Evolutionary conservation across 768 basidiomycete genomes (phyloP), one percentile per base, ranked within the genome.

Genomic region (Pseudohyphozyma bogoriensis): DNA sequence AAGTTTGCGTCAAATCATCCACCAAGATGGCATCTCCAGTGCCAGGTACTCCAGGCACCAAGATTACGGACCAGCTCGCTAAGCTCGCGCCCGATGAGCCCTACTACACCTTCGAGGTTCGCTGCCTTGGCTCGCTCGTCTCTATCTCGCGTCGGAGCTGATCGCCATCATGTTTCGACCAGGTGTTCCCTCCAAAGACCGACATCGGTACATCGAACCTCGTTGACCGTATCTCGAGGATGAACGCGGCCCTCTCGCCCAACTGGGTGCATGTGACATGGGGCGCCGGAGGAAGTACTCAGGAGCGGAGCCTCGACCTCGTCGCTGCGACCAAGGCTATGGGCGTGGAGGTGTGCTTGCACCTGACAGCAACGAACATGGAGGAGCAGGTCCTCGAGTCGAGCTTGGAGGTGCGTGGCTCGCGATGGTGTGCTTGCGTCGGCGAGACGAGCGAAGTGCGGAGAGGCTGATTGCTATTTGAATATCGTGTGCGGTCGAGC

Each of bases 321-420:
- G 92, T 91, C 0, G 81, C 81, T 15, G 74, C 89, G 56, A 82
- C 82, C 2, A 86, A 89, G 73, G 81, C 83, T 57, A 53, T 97
- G 74, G 95, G 92, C 0, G 79, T 97, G 28, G 91, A 97, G 76
- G 93, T 91, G 32, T 96, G 91, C 77, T 90, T 99, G 89, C 95
- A 99, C 75, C 75, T 99, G 67, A 97, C 93, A 47, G 97, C 95
- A 72, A 97, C 95, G 52, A 95, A 93, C 76, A 95, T 99, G 90
- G 89, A 90, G n/a, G 79, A 80, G 71, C 85, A 87, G 73, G 96
- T 97, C 72, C 86, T 99, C 26, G 91, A 95, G 75, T 82, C 85
- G 69, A 91, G 93, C 35, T 76, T 99, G 47, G 76, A 79, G 72
- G 93, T 96, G 70, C 67, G 86, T 77, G 16, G 18, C 12, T 58